These are phyloP conservation scores for Candida oleophila DNA, from an alignment of 805 yeast species.

Conservation along the genomic window DNA sequence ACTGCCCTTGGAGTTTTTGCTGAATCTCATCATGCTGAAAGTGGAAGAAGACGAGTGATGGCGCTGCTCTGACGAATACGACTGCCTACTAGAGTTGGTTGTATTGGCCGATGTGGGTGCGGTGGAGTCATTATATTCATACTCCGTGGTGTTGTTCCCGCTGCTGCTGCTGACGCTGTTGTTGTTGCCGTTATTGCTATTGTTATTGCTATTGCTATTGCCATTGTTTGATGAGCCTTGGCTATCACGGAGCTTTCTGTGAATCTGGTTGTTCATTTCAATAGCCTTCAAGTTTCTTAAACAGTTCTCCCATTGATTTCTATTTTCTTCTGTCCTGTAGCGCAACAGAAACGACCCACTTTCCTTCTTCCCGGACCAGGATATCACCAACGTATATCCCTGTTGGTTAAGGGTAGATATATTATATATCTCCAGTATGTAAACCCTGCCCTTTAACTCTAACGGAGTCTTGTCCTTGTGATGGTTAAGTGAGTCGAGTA, in stretches of 20 bases:
- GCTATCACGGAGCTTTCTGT: conserved; percentile 35
- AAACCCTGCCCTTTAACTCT: conserved; percentile 79
- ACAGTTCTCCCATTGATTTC: conserved; percentile 79
- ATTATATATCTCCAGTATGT: conserved; percentile 61
- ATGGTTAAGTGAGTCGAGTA: conserved; percentile 33
- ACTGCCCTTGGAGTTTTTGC: background rate
- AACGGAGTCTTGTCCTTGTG: conserved; percentile 29
- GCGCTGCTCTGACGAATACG: conserved; percentile 31
- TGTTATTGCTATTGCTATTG: background rate
- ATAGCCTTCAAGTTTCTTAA: conserved; percentile 48
- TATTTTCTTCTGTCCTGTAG: conserved; percentile 78
- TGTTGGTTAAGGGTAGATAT: conserved; percentile 32
- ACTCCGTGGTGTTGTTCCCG: conserved; percentile 8
- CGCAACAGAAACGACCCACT: conserved; percentile 82
- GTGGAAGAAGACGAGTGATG: conserved; percentile 44
- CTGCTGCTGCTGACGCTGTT: background rate
- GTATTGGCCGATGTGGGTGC: conserved; percentile 14
- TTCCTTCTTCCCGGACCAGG: conserved; percentile 86
- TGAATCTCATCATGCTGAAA: conserved; percentile 40
- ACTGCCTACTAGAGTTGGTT: conserved; percentile 9
- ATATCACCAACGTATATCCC: conserved; percentile 61
- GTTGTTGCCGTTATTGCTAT: background rate
- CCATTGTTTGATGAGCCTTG: conserved; percentile 14
- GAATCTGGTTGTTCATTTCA: conserved; percentile 40
- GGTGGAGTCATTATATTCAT: conserved; percentile 21